Conservation (phyloP, 257 asterid genomes). For the Thymus mandschuricus region DNA sequence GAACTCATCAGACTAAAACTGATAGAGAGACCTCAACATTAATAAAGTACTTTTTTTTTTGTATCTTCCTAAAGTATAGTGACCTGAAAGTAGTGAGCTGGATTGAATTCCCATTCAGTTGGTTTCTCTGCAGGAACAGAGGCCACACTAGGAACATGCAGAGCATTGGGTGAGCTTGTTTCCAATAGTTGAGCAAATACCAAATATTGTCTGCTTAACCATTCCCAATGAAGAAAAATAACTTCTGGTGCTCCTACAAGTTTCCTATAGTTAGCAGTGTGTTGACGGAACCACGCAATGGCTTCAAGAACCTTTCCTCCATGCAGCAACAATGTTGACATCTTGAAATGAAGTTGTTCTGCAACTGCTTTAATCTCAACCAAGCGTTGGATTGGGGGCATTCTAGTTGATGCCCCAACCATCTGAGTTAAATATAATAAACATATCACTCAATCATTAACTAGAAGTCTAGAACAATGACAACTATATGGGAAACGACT, state of each 20-base stretch:
- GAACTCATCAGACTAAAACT: conserved; percentile 16
- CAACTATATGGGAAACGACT: background rate
- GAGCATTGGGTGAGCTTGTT: conserved; percentile 64
- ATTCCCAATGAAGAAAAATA: conserved; percentile 91
- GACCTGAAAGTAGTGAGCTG: conserved; percentile 94
- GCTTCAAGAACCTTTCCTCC: conserved; percentile 91
- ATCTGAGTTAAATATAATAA: conserved; percentile 48
- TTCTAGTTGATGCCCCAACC: conserved; percentile 87
- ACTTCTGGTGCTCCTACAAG: conserved; percentile 79
- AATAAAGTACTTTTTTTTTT: background rate
- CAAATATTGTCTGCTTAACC: conserved; percentile 93
- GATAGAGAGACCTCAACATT: conserved; percentile 22
- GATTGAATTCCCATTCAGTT: conserved; percentile 82
- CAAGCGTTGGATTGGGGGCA: conserved; percentile 86
- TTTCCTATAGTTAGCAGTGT: conserved; percentile 63
- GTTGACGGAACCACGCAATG: conserved; percentile 84
- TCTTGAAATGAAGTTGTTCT: conserved; percentile 88
- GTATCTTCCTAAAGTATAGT: conserved; percentile 25
- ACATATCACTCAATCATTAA: background rate
- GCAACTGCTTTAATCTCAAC: conserved; percentile 89
- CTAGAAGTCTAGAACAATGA: background rate
- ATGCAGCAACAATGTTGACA: conserved; percentile 84
- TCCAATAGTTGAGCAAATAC: conserved; percentile 92
- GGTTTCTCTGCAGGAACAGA: conserved; percentile 69
- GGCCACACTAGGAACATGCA: conserved; percentile 47